These are phyloP conservation scores for Neurospora terricola DNA, from an alignment of 495 filamentous ascomycete genomes.

Conservation along the genomic window DNA sequence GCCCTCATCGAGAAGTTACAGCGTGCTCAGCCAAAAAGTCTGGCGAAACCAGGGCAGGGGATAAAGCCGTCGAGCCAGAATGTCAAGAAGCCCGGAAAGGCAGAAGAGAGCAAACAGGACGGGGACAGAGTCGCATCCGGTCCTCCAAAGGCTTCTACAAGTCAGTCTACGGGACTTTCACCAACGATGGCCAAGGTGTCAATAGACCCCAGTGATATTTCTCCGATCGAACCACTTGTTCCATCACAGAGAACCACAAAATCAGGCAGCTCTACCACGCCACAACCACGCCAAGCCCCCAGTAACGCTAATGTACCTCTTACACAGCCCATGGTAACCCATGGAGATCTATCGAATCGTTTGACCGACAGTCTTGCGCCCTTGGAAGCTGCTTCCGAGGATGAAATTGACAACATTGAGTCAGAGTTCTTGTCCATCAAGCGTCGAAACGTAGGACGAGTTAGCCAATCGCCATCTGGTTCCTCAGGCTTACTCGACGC, in stretches of 20 bases:
- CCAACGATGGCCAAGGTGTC: slow-evolving; percentile 19
- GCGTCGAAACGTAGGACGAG: background rate
- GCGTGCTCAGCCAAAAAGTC: slow-evolving; percentile 5
- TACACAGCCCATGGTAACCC: slow-evolving; percentile 5
- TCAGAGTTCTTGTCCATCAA: background rate
- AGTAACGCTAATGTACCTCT: background rate
- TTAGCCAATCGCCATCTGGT: background rate
- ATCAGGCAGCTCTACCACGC: slow-evolving; percentile 4
- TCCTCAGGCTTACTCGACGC: background rate
- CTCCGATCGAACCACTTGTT: background rate
- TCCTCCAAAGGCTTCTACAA: background rate
- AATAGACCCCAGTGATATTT: slow-evolving; percentile 4
- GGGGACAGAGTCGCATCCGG: background rate
- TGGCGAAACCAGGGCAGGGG: background rate
- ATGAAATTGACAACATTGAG: background rate
- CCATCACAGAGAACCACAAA: background rate
- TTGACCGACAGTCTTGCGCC: background rate
- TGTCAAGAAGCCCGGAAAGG: background rate
- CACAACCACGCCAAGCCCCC: background rate
- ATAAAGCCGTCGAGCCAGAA: background rate
- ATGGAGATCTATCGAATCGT: background rate
- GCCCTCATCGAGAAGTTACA: slow-evolving; percentile 41
- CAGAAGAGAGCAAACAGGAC: background rate
- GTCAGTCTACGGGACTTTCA: slow-evolving; percentile 18
- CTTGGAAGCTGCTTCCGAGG: slow-evolving; percentile 9